Percentiles rank a stretch among this genome's conserved stretches.
Conservation (phyloP, 257 asterid genomes). For the Solanum pimpinellifolium region DNA sequence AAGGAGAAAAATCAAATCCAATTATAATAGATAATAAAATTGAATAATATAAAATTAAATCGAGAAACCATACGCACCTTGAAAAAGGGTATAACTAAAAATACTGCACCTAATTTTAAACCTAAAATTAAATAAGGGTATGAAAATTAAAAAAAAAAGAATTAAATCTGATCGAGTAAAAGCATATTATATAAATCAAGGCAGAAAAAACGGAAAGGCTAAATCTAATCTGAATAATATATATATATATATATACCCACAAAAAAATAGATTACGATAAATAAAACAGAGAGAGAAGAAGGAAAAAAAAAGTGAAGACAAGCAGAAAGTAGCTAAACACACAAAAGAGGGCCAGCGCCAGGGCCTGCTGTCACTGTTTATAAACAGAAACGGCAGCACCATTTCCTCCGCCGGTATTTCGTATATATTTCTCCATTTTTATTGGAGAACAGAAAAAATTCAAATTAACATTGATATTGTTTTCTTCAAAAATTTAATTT, state of each 20-base stretch:
- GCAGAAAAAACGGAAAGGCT: constrained; percentile 17
- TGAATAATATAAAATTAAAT: not conserved
- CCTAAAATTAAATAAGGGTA: not conserved
- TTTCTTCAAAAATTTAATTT: constrained; percentile 7
- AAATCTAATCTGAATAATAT: constrained; percentile 3
- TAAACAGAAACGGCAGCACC: not conserved
- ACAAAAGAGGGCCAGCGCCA: not conserved
- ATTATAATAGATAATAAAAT: not conserved
- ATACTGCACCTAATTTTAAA: not conserved
- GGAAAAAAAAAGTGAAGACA: not conserved
- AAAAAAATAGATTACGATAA: not conserved
- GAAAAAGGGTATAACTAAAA: not conserved
- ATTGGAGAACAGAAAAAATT: not conserved
- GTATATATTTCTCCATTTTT: not conserved
- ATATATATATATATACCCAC: not conserved
- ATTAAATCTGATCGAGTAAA: constrained; percentile 2
- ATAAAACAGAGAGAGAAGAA: constrained; percentile 23
- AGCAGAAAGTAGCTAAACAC: not conserved
- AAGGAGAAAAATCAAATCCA: not conserved
- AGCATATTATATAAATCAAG: not conserved
- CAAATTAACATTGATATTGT: not conserved
- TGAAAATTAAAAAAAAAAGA: not conserved
- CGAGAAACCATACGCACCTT: not conserved
- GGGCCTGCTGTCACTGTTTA: not conserved
- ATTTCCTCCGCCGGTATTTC: not conserved